Evolutionary conservation across 2,329 filamentous ascomycete genomes (phyloP), one percentile per base, ranked within the genome.

Genomic region (Periconia digitata): DNA sequence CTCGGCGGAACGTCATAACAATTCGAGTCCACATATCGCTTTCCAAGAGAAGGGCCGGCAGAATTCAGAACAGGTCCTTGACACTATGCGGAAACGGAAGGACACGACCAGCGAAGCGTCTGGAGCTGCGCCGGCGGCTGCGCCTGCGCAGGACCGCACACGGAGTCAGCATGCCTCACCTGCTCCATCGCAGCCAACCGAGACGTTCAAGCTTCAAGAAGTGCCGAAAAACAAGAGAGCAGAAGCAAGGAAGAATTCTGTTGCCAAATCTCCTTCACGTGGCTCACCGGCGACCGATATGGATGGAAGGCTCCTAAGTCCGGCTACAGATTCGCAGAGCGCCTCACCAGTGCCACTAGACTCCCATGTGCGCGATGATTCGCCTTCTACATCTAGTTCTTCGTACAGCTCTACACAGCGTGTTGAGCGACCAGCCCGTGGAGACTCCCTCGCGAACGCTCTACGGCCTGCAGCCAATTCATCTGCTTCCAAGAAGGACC

Each of bases 31-130:
- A n/a, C 91, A 96, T 63, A 95, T 95, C 60, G 88, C 90, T 18
- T 95, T 91, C 67, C 90, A 95, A 68, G 90, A 95, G 62, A 94
- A 92, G 71, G 83, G 84, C 2, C 82, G 88, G 38, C 79, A 84
- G 51, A 72, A 79, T 4, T 85, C 85, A 1, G 82, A 84, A 2
- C 83, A 86, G 10, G 73, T 83, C 20, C 77, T 83, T 23, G 80
- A 79, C 32, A 74, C 78, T 1, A 76, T 81, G 40, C 72, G 76
- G 20, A 85, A 70, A 48, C 66, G 71, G 38, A 71, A 70, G 50
- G 73, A 76, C 36, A 48, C 55, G 2, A 42, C 51, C 10, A 55
- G 45, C 37, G 67, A 68, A 15, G 60, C 68, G 21, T 60, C 70
- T 18, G n/a, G n/a, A n/a, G n/a, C n/a, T n/a, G n/a, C n/a, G n/a